Base-by-base conservation (phyloP, 177 flowering plant genomes). In the Vitis hybrid region DNA sequence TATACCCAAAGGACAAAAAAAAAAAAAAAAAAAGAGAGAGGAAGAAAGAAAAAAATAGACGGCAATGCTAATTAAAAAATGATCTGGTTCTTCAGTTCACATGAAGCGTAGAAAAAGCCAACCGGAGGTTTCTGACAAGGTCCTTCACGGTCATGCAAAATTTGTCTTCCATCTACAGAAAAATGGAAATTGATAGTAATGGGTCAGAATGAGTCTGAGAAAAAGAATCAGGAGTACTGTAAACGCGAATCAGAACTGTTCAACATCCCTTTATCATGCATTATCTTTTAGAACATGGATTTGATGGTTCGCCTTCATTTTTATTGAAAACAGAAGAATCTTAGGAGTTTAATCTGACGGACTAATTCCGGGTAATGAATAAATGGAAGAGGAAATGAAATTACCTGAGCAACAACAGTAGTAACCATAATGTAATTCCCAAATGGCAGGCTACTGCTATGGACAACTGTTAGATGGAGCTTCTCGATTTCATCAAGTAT, bases 401-500 rank as follows among this genome's bases (percentile, higher is more conserved):
- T 74, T 69, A 82, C 85, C 77, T 65, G 72, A 48, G 81, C 85
- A 12, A 73, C 31, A 50, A 82, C 18, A 3, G 80, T 79, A 18
- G 79, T 72, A 26, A 75, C 68, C 5, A 75, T 65, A 62, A 71
- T 52, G 5, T 72, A 73, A 72, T 20, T 55, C 18, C 76, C 85
- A 69, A 82, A 82, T 1, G 77, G 69, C 52, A 75, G 55, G 60
- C 58, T 57, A 57, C 67, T 75, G 64, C 69, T 73, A 65, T 73
- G 79, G n/a, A 60, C 39, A n/a, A 82, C 66, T 33, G 53, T 51
- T 15, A 82, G 59, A 10, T 77, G 71, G 55, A 67, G 80, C 68
- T 79, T 79, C 75, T 82, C 85, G 13, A 82, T 55, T 63, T 77
- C 77, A 1, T 49, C 55, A n/a, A 79, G 53, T 64, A 68, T 56